Evolutionary conservation across 192 early-diverging fungal genomes (phyloP), one percentile per base, ranked within the genome.

Genomic region (Linnemannia exigua): DNA sequence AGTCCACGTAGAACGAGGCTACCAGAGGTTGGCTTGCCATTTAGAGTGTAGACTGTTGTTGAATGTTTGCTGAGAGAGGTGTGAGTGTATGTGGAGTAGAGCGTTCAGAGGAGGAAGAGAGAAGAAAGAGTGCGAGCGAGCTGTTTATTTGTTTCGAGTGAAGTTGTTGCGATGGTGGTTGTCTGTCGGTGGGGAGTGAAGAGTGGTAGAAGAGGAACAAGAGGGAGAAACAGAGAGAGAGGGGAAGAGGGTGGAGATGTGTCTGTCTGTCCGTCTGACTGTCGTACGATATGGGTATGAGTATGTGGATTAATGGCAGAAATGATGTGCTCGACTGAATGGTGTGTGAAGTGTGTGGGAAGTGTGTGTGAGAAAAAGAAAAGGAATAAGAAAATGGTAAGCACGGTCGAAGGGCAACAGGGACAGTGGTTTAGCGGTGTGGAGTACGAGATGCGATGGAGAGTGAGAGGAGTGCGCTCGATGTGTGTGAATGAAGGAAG

Each of bases 21-120:
- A 86, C 70, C 78, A 86, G 67, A 31, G 77, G 77, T 35, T 86
- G 84, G 61, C 84, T 86, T 48, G 84, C 80, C 84, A 86, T 86
- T 51, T 46, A 16, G 16, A 1, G 19, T 72, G 72, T 54, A 33
- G 22, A n/a, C 19, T 75, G 74, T 36, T 17, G 19, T 9, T n/a
- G 11, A 15, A 7, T 63, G 11, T 16, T 54, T 52, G 50, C 22
- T 22, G 20, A 8, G 7, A 1, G 20, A 17, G 70, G 14, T 15
- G 22, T 22, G 44, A n/a, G 22, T 33, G 7, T 69, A 20, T 19
- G 33, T 68, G 67, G 11, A 19, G 67, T 19, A 68, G 8, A 37
- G 74, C 15, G 50, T 50, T n/a, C 19, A 41, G 54, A 35, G 72
- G 22, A 20, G 51, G n/a, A 22, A 52, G 7, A n/a, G 51, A 52